These are phyloP conservation scores for Mycena indigotica DNA, from an alignment of 768 basidiomycete species.

Conservation along the genomic window DNA sequence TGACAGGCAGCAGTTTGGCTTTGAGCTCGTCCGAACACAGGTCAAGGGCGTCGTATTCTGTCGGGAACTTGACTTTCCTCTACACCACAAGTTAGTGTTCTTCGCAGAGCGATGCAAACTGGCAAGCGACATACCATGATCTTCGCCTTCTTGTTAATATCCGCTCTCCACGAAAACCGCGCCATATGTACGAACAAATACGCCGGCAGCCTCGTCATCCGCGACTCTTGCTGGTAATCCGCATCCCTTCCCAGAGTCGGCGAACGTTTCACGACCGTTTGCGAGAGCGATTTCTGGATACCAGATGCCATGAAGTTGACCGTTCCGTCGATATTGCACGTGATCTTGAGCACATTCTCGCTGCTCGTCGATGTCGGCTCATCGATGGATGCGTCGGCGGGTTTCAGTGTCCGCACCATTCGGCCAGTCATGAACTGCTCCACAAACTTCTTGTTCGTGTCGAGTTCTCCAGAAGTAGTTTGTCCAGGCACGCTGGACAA, in stretches of 20 bases:
- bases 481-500: conserved; percentile 69
- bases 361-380: conserved; percentile 64
- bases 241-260: conserved; percentile 80
- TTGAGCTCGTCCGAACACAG: conserved; percentile 80
- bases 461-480: conserved; percentile 29
- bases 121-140: conserved; percentile 70
- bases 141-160: conserved; percentile 91
- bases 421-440: conserved; percentile 82
- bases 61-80: conserved; percentile 91
- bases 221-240: conserved; percentile 76
- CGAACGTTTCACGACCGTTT: conserved; percentile 84
- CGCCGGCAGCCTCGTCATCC: conserved; percentile 79
- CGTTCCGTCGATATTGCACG: conserved; percentile 84
- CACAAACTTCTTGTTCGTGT: conserved; percentile 58
- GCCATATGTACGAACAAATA: conserved; percentile 94
- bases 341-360: conserved; percentile 84
- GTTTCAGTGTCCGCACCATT: conserved; percentile 73
- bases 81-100: conserved; percentile 30
- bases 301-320: conserved; percentile 92
- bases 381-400: conserved; percentile 67
- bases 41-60: conserved; percentile 85
- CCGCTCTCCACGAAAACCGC: conserved; percentile 91
- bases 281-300: conserved; percentile 87
- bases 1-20: conserved; percentile 68
- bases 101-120: no score